These are phyloP conservation scores for Penicillium sp. DNA, from an alignment of 2,329 filamentous ascomycete species.

Conservation along the genomic window DNA sequence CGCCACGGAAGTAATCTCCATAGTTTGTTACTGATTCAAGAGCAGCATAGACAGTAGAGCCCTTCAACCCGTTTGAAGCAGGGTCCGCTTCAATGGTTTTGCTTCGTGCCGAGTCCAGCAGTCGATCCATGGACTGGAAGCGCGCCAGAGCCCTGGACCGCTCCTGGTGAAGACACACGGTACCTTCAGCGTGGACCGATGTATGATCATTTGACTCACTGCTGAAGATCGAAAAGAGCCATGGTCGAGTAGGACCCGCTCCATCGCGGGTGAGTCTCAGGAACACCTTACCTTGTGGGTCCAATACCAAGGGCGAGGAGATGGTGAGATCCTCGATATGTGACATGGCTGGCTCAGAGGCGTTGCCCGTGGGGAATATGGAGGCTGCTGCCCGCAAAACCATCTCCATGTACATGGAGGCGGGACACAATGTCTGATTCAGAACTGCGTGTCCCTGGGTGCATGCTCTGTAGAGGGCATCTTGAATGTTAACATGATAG, in stretches of 20 bases:
- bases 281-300: background rate
- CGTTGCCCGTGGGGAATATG: background rate
- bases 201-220: background rate
- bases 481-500: constrained; percentile 1
- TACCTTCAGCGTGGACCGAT: background rate
- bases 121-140: background rate
- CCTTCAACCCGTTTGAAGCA: constrained; percentile 19
- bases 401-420: constrained; percentile 14
- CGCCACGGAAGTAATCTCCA: constrained; percentile 9
- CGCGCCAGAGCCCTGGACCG: background rate
- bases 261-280: background rate
- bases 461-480: background rate
- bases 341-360: background rate
- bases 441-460: constrained; percentile 15
- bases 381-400: background rate
- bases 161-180: background rate
- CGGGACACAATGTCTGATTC: constrained; percentile 8
- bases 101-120: background rate
- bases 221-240: background rate
- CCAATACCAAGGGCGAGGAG: background rate
- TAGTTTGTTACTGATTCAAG: constrained; percentile 17
- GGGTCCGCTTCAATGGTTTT: constrained; percentile 1
- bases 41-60: constrained; percentile 15
- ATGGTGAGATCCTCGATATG: background rate
- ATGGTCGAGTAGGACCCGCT: background rate